Evolutionary conservation across 192 early-diverging fungal species (phyloP).

Genomic region (Gaertneriomyces semiglobifer): DNA sequence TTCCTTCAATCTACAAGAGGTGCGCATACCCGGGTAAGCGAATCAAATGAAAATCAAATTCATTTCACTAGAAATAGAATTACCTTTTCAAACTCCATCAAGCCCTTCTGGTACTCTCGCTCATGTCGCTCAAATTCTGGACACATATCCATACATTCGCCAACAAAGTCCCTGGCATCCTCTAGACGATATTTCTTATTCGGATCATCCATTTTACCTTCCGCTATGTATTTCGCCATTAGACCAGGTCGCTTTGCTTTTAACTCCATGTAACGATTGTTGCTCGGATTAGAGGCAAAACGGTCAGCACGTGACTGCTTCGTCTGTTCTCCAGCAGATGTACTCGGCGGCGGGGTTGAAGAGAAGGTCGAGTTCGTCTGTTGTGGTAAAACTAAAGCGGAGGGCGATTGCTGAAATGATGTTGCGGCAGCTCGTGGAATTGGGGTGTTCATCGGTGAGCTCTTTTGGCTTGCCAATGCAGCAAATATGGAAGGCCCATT

Average conservation of each 20-base stretch:
- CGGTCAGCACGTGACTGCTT: constrained; percentile 18
- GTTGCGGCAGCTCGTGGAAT: too few relatives aligned
- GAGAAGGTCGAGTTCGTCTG: too few relatives aligned
- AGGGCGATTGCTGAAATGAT: too few relatives aligned
- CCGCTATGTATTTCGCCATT: constrained; percentile 58
- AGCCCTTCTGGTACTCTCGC: constrained; percentile 69
- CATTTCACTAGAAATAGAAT: not conserved
- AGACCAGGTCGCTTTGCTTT: constrained; percentile 46
- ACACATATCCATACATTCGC: constrained; percentile 85
- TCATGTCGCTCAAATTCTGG: constrained; percentile 84
- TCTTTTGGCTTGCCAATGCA: too few relatives aligned
- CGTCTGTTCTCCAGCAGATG: too few relatives aligned
- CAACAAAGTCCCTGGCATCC: constrained; percentile 69
- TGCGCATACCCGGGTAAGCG: not conserved
- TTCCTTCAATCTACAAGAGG: constrained; percentile 41
- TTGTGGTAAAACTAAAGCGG: too few relatives aligned
- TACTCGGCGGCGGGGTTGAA: too few relatives aligned
- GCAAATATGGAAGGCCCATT: too few relatives aligned
- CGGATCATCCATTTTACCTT: constrained; percentile 61
- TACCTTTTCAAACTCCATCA: constrained; percentile 74
- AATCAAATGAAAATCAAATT: too few relatives aligned
- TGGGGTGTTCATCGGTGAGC: too few relatives aligned
- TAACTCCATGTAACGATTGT: constrained; percentile 28
- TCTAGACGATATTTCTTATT: constrained; percentile 52
- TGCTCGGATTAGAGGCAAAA: constrained; percentile 16